Evolutionary conservation across 768 basidiomycete genomes (phyloP).

Genomic region (Boletus subcaerulescens): DNA sequence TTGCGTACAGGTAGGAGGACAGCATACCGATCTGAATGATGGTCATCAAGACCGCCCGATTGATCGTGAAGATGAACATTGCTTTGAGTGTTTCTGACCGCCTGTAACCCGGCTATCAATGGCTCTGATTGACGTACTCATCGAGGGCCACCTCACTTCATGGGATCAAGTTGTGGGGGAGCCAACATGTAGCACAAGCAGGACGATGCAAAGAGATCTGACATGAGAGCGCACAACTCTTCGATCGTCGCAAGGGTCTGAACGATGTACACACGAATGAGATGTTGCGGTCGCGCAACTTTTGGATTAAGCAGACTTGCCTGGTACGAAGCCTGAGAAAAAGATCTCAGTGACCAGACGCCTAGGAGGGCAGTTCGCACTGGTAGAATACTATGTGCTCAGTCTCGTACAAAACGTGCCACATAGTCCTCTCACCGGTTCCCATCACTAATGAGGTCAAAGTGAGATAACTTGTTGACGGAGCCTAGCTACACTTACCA

Average conservation of each 20-base stretch:
- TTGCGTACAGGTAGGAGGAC: conserved; percentile 11
- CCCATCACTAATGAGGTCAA: too few species aligned
- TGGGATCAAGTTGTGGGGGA: conserved; percentile 1
- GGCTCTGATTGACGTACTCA: background rate
- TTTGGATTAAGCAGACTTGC: background rate
- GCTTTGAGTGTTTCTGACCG: conserved; percentile 10
- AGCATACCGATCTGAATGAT: conserved; percentile 18
- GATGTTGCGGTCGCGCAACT: background rate
- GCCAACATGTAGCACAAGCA: conserved; percentile 15
- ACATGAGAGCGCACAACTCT: conserved; percentile 13
- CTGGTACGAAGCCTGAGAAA: conserved; percentile 5
- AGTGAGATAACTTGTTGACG: too few species aligned
- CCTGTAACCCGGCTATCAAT: background rate
- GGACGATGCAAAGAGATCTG: conserved; percentile 13
- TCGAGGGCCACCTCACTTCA: conserved; percentile 1
- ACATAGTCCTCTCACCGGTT: background rate
- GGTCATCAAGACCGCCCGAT: conserved; percentile 19
- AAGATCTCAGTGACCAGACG: conserved; percentile 1
- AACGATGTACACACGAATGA: background rate
- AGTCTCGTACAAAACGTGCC: background rate
- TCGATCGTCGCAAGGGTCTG: conserved; percentile 8
- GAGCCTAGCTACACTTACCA: too few species aligned
- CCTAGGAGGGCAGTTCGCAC: conserved; percentile 13
- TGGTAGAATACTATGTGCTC: background rate
- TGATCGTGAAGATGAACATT: conserved; percentile 17